phyloP scores from a whole-genome alignment of 2,329 filamentous ascomycete genomes.

The Trichoderma oligosporum region DNA sequence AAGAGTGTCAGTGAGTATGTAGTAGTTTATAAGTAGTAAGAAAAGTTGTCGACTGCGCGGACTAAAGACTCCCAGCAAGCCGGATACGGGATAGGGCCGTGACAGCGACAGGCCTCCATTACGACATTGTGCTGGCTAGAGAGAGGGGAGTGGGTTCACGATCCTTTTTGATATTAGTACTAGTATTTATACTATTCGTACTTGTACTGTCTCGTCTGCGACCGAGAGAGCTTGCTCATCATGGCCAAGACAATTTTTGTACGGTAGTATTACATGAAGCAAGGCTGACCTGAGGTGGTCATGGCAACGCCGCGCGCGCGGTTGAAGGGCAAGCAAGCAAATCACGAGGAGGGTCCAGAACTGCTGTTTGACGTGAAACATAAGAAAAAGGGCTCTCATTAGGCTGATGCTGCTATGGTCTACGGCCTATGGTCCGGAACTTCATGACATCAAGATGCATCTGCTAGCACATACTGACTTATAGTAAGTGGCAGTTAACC shows the following conservation, averaged over 20 bases:
- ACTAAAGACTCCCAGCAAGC: conserved; percentile 12
- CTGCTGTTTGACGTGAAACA: not conserved
- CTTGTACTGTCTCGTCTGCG: not conserved
- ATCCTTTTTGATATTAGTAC: not conserved
- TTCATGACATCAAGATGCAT: conserved; percentile 13
- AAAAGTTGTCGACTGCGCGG: not conserved
- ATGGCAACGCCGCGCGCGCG: conserved; percentile 11
- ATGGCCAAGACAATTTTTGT: not conserved
- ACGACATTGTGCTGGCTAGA: conserved; percentile 12
- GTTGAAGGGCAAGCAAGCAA: not conserved
- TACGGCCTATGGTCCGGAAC: too few species aligned
- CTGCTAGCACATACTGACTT: too few species aligned
- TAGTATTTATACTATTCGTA: too few species aligned
- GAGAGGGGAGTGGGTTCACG: not conserved
- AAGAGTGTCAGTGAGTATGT: not conserved
- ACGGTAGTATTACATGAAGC: too few species aligned
- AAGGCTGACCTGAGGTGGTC: not conserved
- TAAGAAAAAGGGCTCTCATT: not conserved
- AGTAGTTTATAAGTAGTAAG: too few species aligned
- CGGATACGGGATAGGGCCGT: conserved; percentile 11
- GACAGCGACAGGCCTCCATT: conserved; percentile 7
- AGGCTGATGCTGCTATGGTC: not conserved
- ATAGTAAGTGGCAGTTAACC: too few species aligned
- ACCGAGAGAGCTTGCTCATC: not conserved
- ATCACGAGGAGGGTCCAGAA: not conserved